Evolutionary conservation across 257 asterid species (phyloP), one percentile per base, ranked within the genome.

Genomic region (Solanum sejunctum): DNA sequence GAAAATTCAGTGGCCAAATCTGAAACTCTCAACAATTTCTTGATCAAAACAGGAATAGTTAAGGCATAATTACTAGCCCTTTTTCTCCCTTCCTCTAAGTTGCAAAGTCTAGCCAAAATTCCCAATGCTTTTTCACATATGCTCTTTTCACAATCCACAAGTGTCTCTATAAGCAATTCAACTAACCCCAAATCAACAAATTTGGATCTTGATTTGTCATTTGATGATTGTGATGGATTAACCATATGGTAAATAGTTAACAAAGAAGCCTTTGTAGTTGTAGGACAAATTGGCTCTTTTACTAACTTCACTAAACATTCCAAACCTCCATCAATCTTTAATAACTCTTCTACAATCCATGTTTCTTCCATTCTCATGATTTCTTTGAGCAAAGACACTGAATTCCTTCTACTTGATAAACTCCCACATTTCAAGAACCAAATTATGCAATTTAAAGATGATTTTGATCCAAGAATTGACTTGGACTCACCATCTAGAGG

Each of bases 21-120:
- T 28, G 96, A 93, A 82, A 93, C 90, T 1, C 93, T 80, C 61
- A 90, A 70, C 8, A 93, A 17, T 84, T 93, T 93, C 94, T 93
- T 93, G 85, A 91, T 91, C 83, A 93, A 10, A 32, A 90, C 60
- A 28, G 96, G 93, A 15, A 87, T 60, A 1, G 91, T 84, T 8
- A 93, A 84, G 41, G 88, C 93, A 83, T 88, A 85, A 6, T 55
- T 86, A 41, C 64, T 67, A 5, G 83, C 93, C 84, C 80, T 90
- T 67, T 71, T 88, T 28, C 79, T 88, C 45, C 89, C 96, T 75
- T 88, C 87, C 4, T 20, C 84, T 5, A 47, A 58, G 15, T 89
- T 84, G 87, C 93, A 91, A 55, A 93, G 84, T 72, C 87, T 91
- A 16, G 88, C 87, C 87, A 93, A 57, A 85, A 91, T 88, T 3